These are phyloP conservation scores for Chytridium lagenaria DNA, from an alignment of 371 early-diverging fungal species.

Conservation along the genomic window DNA sequence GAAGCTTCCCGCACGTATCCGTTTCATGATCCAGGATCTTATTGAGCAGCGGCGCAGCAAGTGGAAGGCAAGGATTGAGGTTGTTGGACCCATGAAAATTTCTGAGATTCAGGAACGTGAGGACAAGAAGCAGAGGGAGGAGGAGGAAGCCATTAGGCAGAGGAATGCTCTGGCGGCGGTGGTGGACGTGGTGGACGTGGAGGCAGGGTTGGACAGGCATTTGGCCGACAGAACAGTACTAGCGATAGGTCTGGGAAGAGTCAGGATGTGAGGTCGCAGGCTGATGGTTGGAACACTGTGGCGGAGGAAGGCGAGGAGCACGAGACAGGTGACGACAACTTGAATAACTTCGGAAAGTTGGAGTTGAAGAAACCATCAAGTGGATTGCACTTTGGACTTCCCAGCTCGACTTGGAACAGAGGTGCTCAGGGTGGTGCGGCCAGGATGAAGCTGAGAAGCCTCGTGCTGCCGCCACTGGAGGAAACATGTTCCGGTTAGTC, in stretches of 20 bases:
- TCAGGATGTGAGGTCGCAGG: conserved; percentile 43
- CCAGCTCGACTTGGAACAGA: conserved; percentile 53
- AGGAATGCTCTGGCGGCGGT: conserved; percentile 30
- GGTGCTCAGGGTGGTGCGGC: conserved; percentile 43
- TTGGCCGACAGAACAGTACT: conserved; percentile 41
- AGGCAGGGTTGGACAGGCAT: conserved; percentile 43
- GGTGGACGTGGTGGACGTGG: conserved; percentile 64
- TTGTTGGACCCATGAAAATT: conserved; percentile 83
- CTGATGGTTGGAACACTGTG: conserved; percentile 81
- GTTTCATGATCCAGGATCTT: conserved; percentile 92
- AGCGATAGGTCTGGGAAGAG: conserved; percentile 40
- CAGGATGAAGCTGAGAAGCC: conserved; percentile 37
- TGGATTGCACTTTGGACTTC: conserved; percentile 60
- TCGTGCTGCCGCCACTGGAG: conserved; percentile 22
- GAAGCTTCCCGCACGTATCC: conserved; percentile 81
- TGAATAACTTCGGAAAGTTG: conserved; percentile 81
- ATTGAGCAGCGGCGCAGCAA: conserved; percentile 80
- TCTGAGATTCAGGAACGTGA: conserved; percentile 86
- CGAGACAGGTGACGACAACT: conserved; percentile 66
- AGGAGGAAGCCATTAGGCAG: conserved; percentile 43
- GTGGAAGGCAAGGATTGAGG: conserved; percentile 73
- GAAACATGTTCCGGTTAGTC: conserved; percentile 34
- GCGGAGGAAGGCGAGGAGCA: conserved; percentile 53
- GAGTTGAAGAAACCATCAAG: conserved; percentile 64
- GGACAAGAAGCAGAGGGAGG: conserved; percentile 69